Conservation (phyloP, 2,329 filamentous ascomycete species). For the Parascedosporium putredinis region DNA sequence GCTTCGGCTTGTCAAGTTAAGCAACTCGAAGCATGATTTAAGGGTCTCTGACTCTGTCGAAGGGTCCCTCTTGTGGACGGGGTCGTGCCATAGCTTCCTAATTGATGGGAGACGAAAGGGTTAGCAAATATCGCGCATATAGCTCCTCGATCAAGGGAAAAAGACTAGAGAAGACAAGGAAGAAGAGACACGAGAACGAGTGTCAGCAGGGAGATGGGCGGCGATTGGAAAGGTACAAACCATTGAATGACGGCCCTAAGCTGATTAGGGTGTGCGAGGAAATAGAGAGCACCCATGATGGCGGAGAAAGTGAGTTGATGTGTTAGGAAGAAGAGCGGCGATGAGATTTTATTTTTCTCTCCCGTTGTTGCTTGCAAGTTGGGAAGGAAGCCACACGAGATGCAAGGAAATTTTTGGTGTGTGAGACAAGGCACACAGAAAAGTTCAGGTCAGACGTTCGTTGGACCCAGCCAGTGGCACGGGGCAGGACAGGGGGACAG, state of each 20-base stretch:
- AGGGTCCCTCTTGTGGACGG: slow-evolving; percentile 74
- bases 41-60: slow-evolving; percentile 65
- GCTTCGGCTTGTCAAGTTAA: slow-evolving; percentile 82
- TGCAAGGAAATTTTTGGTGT: not conserved
- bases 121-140: not conserved
- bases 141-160: slow-evolving; percentile 3
- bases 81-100: slow-evolving; percentile 97
- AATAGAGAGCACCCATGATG: slow-evolving; percentile 59
- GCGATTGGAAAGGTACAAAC: no score
- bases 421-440: not conserved
- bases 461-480: no score
- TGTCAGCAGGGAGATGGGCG: no score
- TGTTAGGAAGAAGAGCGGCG: not conserved
- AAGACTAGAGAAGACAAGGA: no score
- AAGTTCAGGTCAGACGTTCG: no score
- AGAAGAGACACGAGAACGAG: no score
- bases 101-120: slow-evolving; percentile 8
- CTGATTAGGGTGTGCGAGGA: slow-evolving; percentile 63
- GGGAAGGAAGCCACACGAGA: not conserved
- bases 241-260: slow-evolving; percentile 82
- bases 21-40: slow-evolving; percentile 74
- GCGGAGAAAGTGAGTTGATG: slow-evolving; percentile 10
- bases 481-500: not conserved
- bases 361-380: not conserved
- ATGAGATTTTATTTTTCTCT: not conserved